phyloP scores from a whole-genome alignment of 768 basidiomycete genomes.

The Dioszegia aurantiaca region DNA sequence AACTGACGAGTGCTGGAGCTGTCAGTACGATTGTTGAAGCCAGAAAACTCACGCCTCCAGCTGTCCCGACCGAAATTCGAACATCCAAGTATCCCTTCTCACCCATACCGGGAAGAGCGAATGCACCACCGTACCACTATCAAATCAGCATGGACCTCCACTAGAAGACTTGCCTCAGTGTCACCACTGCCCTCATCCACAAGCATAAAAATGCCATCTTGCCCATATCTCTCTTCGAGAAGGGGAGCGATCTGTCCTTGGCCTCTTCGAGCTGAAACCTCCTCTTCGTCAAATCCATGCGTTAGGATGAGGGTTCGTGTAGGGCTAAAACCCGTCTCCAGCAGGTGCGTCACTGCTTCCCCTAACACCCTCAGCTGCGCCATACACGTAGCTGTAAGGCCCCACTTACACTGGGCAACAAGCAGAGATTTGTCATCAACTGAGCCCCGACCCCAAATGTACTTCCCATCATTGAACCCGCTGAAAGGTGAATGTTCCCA shows the following conservation, averaged over 20 bases:
- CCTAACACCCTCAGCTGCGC: conserved; percentile 22
- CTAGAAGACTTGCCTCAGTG: conserved; percentile 27
- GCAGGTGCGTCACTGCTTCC: conserved; percentile 46
- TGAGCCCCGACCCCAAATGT: conserved; percentile 47
- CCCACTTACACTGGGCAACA: conserved; percentile 42
- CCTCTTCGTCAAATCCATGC: conserved; percentile 50
- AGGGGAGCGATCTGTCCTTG: conserved; percentile 45
- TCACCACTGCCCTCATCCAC: conserved; percentile 44
- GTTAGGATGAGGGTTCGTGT: conserved; percentile 45
- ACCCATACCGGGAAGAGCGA: conserved; percentile 41
- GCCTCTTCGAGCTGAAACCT: conserved; percentile 45
- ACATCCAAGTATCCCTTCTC: conserved; percentile 52
- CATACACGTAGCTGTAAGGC: not conserved
- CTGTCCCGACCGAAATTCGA: conserved; percentile 44
- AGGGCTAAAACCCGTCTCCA: conserved; percentile 39
- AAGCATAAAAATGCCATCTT: conserved; percentile 42
- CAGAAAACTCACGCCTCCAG: conserved; percentile 41
- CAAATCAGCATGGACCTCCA: not conserved
- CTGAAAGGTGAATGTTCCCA: conserved; percentile 47
- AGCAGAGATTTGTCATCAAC: conserved; percentile 49
- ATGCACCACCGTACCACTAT: conserved; percentile 39
- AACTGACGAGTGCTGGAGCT: conserved; percentile 44
- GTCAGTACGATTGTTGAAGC: not conserved
- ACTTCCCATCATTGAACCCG: conserved; percentile 42
- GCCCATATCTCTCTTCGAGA: conserved; percentile 44